Evolutionary conservation across 306 rosid species (phyloP).

Genomic region (Sicyos baderoa): DNA sequence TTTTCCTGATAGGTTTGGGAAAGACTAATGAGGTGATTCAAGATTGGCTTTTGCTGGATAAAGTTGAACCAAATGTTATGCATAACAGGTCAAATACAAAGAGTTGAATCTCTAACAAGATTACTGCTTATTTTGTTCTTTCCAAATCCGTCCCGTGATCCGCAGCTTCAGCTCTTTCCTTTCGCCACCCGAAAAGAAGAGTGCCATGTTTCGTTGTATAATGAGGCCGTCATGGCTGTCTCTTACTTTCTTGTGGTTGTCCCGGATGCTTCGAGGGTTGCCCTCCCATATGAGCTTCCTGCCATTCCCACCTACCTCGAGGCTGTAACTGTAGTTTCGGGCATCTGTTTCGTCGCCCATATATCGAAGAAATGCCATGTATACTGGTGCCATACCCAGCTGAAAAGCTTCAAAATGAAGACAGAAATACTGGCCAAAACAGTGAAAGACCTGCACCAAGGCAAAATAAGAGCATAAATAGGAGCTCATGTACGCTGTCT

Average conservation of each 20-base stretch:
- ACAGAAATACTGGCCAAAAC: constrained; percentile 19
- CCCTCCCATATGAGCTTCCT: constrained; percentile 18
- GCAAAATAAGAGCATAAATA: not conserved
- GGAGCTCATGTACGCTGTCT: not conserved
- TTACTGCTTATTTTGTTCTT: constrained; percentile 15
- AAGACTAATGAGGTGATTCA: no score
- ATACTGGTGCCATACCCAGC: constrained; percentile 16
- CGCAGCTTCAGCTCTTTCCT: constrained; percentile 19
- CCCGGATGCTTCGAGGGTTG: constrained; percentile 18
- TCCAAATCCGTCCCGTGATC: constrained; percentile 16
- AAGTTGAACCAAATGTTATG: constrained; percentile 13
- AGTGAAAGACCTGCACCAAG: constrained; percentile 15
- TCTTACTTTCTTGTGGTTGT: constrained; percentile 15
- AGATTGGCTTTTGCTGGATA: not conserved
- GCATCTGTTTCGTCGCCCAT: constrained; percentile 18
- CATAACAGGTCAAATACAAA: not conserved
- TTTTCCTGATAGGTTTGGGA: not conserved
- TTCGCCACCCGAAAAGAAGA: constrained; percentile 17
- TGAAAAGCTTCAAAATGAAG: constrained; percentile 21
- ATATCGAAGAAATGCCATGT: constrained; percentile 18
- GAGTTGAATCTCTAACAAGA: not conserved
- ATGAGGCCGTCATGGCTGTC: constrained; percentile 18
- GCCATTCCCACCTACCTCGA: constrained; percentile 12
- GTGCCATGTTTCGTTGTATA: constrained; percentile 16
- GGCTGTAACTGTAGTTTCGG: constrained; percentile 18